Evolutionary conservation across 805 yeast genomes (phyloP), one percentile per base, ranked within the genome.

Genomic region (Candida peoriensis): DNA sequence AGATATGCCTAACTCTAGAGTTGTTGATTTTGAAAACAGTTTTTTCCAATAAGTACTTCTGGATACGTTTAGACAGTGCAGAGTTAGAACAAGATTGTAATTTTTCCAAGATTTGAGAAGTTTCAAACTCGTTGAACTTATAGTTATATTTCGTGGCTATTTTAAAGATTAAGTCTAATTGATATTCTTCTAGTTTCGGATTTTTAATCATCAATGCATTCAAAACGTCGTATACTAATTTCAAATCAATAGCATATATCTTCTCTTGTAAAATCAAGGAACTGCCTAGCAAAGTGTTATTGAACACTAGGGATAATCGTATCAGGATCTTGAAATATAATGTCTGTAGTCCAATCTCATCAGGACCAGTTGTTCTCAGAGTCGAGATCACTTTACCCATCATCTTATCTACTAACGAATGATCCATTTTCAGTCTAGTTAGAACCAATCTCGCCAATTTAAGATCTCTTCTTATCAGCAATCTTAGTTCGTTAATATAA

Each of bases 181-280:
- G 36, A 12, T 33, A 26, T 26, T 46, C 54, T n/a, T 50, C 54
- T 22, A 35, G 18, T 6, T 23, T 34, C 5, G 56, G 56, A 23
- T 38, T 32, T 20, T 50, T 50, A 10, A 42, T 17, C 14, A 48
- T 17, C 6, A 50, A 32, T 2, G 43, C 13, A 3, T 42, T 21
- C 6, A 45, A 6, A 4, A 45, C 42, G 4, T 21, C 14, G 3
- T 31, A 16, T 10, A 36, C 36, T 2, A 36, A 12, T 15, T 19
- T 11, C 11, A 8, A 13, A 11, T 21, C n/a, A n/a, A 16, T 19
- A 13, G 10, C 15, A 9, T 27, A 10, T 25, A 9, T 13, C 9
- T 6, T 25, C 19, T 38, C 32, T 3, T 22, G 24, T 11, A 28
- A 11, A 4, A 28, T 17, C 9, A 38, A 7, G 8, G 25, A 22